Conservation (phyloP, 805 yeast genomes). For the Barnettozyma botsteinii region DNA sequence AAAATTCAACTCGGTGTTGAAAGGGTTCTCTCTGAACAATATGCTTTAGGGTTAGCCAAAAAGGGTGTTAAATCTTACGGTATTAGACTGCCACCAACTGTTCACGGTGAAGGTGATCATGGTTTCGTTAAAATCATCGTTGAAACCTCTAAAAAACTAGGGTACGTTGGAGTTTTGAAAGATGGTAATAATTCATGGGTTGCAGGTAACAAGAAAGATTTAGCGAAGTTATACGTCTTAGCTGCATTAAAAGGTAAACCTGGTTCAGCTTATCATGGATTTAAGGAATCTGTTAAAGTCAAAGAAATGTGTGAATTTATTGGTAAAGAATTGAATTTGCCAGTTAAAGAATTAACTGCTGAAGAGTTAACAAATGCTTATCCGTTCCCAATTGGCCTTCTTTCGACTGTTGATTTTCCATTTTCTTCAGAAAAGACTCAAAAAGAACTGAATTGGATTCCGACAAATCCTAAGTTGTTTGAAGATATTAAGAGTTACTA, state of each 20-base stretch:
- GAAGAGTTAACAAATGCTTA: too few relatives aligned
- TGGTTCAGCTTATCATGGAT: constrained; percentile 25
- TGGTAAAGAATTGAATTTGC: constrained; percentile 17
- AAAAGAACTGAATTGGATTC: constrained; percentile 25
- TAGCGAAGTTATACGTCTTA: constrained; percentile 27
- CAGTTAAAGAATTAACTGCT: constrained; percentile 19
- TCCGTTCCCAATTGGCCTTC: constrained; percentile 3
- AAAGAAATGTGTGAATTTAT: constrained; percentile 27
- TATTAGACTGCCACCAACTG: constrained; percentile 24
- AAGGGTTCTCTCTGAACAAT: constrained; percentile 16
- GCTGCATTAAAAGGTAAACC: constrained; percentile 26
- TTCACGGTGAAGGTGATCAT: constrained; percentile 29
- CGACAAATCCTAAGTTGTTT: constrained; percentile 17
- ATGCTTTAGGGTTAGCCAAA: constrained; percentile 14
- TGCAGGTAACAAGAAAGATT: constrained; percentile 29
- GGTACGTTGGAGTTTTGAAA: constrained; percentile 27
- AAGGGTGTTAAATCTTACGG: constrained; percentile 25
- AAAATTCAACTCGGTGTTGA: neutral
- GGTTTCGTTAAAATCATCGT: constrained; percentile 24
- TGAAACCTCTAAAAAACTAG: constrained; percentile 27
- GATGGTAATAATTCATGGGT: constrained; percentile 23
- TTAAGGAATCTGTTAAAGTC: constrained; percentile 19
- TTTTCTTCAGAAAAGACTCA: constrained; percentile 18
- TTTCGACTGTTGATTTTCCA: constrained; percentile 9
- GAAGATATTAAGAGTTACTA: constrained; percentile 25